Percentiles rank a stretch among this genome's conserved stretches.
phyloP scores from a whole-genome alignment of 768 basidiomycete species.

The Leccinum imitatum region DNA sequence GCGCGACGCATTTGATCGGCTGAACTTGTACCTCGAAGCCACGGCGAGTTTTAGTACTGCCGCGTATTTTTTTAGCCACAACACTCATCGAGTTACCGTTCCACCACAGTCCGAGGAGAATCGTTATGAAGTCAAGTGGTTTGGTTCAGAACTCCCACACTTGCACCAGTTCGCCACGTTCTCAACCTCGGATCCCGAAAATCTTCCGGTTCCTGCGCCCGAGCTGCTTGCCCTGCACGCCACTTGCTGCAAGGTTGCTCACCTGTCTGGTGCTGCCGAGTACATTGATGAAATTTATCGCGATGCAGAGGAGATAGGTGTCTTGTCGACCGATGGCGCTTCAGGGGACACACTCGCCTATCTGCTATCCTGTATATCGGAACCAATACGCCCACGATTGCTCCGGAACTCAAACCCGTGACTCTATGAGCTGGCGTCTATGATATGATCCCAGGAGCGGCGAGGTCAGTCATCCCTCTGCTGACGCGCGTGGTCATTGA shows the following conservation, averaged over 20 bases:
- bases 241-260: conserved; percentile 26
- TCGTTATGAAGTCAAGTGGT: conserved; percentile 8
- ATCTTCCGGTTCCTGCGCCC: conserved; percentile 14
- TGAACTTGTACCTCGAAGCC: conserved; percentile 7
- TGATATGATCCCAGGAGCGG: too few species aligned
- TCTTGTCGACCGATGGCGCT: conserved; percentile 4
- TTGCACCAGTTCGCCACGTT: conserved; percentile 2
- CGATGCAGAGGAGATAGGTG: conserved; percentile 5
- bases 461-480: too few species aligned
- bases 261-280: conserved; percentile 24
- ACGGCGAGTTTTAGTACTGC: not conserved
- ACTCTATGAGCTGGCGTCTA: too few species aligned
- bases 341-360: conserved; percentile 1
- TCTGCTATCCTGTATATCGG: not conserved
- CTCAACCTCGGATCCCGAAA: conserved; percentile 1
- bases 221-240: conserved; percentile 22
- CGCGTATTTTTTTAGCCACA: not conserved
- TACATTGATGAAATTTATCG: conserved; percentile 15
- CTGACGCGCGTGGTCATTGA: too few species aligned
- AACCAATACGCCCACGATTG: not conserved
- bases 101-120: not conserved
- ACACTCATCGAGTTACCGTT: not conserved
- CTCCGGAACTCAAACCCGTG: too few species aligned
- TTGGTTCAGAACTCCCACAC: not conserved
- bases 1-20: conserved; percentile 5